Percentiles rank a stretch among this genome's conserved stretches.
phyloP scores from a whole-genome alignment of 139 green algal species.

The Spirogloea muscicola region DNA sequence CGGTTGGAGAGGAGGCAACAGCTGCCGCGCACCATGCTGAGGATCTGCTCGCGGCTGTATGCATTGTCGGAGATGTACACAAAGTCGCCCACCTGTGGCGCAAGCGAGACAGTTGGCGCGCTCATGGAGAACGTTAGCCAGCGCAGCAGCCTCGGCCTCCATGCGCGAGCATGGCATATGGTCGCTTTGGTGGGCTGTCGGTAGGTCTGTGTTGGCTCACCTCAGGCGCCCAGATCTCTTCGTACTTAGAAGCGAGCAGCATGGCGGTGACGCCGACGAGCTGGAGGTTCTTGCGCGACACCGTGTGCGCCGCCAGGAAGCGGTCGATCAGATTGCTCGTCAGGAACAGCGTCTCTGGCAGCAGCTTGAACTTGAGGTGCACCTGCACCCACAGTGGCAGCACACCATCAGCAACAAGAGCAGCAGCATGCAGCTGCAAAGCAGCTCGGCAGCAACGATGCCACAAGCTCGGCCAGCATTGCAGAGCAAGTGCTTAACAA shows the following conservation, averaged over 20 bases:
- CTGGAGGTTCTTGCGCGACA: constrained; percentile 89
- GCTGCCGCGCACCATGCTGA: constrained; percentile 64
- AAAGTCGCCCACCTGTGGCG: constrained; percentile 80
- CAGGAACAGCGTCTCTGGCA: constrained; percentile 97
- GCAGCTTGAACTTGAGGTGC: constrained; percentile 99
- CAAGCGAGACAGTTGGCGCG: background rate
- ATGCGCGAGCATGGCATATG: too few relatives aligned
- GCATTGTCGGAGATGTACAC: constrained; percentile 97
- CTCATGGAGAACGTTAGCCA: background rate
- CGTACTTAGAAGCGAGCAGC: constrained; percentile 96
- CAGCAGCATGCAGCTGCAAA: too few relatives aligned
- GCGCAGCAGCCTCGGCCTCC: too few relatives aligned
- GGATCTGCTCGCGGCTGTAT: constrained; percentile 90
- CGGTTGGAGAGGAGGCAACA: background rate
- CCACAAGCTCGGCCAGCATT: too few relatives aligned
- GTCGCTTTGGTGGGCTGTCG: too few relatives aligned
- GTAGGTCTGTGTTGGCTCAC: too few relatives aligned
- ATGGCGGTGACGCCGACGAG: constrained; percentile 96
- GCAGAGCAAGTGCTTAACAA: too few relatives aligned
- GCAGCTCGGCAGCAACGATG: too few relatives aligned
- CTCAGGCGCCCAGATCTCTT: constrained; percentile 98
- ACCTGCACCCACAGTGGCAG: too few relatives aligned
- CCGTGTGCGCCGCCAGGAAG: constrained; percentile 79
- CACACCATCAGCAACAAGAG: too few relatives aligned
- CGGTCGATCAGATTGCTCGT: constrained; percentile 92